Conservation (phyloP, 2,329 filamentous ascomycete species). For the Rhinocladiella similis region DNA sequence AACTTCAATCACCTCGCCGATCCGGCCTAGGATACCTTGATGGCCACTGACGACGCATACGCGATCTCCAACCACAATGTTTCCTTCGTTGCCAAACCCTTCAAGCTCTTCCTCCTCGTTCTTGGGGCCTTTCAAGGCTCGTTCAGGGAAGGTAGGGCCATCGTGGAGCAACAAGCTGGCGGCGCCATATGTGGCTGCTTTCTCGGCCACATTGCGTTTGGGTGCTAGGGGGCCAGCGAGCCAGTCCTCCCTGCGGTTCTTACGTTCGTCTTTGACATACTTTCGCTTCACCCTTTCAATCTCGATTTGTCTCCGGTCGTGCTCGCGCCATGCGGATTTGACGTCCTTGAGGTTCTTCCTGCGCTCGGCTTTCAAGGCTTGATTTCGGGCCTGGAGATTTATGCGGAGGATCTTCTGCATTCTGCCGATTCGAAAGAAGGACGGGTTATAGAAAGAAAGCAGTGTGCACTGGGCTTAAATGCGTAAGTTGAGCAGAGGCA, state of each 20-base stretch:
- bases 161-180: conserved; percentile 41
- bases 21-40: conserved; percentile 71
- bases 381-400: conserved; percentile 65
- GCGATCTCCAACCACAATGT: conserved; percentile 69
- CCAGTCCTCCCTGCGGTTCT: conserved; percentile 72
- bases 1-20: conserved; percentile 68
- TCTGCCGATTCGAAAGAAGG: conserved; percentile 18
- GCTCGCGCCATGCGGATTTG: conserved; percentile 40
- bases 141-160: conserved; percentile 41
- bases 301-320: conserved; percentile 34
- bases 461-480: no score
- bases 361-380: conserved; percentile 53
- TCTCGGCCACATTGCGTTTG: conserved; percentile 66
- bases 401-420: conserved; percentile 74
- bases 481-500: no score
- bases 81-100: conserved; percentile 34
- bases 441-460: background rate
- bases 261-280: conserved; percentile 51
- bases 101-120: conserved; percentile 42
- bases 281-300: conserved; percentile 28
- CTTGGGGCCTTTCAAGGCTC: conserved; percentile 25
- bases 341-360: conserved; percentile 46
- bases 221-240: conserved; percentile 75
- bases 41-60: conserved; percentile 77
- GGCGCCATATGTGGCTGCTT: conserved; percentile 61